Evolutionary conservation across 768 basidiomycete species (phyloP).

Genomic region (Auricularia heimuer): DNA sequence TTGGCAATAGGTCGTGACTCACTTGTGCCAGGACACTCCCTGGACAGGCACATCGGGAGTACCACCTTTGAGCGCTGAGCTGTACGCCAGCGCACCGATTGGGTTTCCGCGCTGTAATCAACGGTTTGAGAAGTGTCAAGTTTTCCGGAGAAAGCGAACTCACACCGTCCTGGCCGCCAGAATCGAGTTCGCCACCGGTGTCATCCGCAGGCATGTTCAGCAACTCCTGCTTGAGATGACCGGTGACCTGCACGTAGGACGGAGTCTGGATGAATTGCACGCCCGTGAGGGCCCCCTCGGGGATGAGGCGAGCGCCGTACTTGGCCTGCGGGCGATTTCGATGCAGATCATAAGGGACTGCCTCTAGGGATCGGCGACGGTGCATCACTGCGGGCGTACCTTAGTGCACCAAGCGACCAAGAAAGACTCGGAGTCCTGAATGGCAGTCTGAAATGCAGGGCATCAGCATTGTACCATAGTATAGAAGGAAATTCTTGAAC

Average conservation of each 20-base stretch:
- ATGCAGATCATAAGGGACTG: neutral
- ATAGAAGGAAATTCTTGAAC: no score
- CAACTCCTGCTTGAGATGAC: conserved; percentile 50
- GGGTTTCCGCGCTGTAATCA: conserved; percentile 63
- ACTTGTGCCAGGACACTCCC: conserved; percentile 47
- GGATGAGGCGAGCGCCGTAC: conserved; percentile 65
- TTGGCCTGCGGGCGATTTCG: conserved; percentile 39
- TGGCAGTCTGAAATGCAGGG: conserved; percentile 39
- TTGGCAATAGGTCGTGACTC: conserved; percentile 12
- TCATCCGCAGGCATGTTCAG: conserved; percentile 46
- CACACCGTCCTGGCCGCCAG: conserved; percentile 23
- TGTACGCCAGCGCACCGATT: conserved; percentile 57
- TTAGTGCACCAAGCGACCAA: conserved; percentile 60
- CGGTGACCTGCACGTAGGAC: conserved; percentile 49
- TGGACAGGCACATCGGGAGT: conserved; percentile 24
- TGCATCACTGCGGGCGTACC: neutral
- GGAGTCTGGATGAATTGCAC: conserved; percentile 41
- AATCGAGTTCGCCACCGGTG: conserved; percentile 69
- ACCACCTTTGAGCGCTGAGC: conserved; percentile 35
- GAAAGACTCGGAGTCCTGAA: conserved; percentile 58
- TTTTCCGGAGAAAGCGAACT: conserved; percentile 6
- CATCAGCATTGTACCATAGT: no score
- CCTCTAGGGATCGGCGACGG: neutral
- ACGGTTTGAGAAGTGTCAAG: neutral
- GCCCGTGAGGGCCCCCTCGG: conserved; percentile 51